Evolutionary conservation across 257 asterid species (phyloP).

Genomic region (Gentiana macrophylla): DNA sequence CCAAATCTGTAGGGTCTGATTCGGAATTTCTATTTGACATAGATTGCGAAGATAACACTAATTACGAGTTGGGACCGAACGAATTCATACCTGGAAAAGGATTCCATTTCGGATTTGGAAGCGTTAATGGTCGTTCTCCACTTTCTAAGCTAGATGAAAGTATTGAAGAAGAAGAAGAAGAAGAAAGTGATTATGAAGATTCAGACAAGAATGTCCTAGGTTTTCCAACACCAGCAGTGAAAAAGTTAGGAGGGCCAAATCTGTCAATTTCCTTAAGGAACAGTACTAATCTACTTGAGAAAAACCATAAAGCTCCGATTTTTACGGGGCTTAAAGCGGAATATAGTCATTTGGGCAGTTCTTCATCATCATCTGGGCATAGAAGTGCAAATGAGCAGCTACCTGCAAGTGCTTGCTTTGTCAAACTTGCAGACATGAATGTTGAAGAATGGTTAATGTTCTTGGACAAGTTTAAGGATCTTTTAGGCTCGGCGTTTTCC

Average conservation of each 20-base stretch:
- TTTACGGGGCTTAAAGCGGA: slow-evolving; percentile 38
- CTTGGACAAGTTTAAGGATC: slow-evolving; percentile 71
- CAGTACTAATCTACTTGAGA: slow-evolving; percentile 42
- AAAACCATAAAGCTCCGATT: slow-evolving; percentile 38
- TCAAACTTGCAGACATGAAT: slow-evolving; percentile 81
- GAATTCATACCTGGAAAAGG: slow-evolving; percentile 20
- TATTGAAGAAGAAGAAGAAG: slow-evolving; percentile 59
- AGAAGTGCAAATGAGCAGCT: slow-evolving; percentile 94
- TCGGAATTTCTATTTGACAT: slow-evolving; percentile 66
- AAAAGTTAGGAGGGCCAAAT: slow-evolving; percentile 24
- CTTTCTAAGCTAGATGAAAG: slow-evolving; percentile 63
- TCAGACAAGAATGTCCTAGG: slow-evolving; percentile 26
- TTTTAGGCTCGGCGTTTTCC: slow-evolving; percentile 61
- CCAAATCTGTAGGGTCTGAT: slow-evolving; percentile 32
- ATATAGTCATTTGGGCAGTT: slow-evolving; percentile 15
- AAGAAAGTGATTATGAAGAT: slow-evolving; percentile 11
- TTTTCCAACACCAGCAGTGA: slow-evolving; percentile 17
- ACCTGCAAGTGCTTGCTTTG: slow-evolving; percentile 63
- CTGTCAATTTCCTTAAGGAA: slow-evolving; percentile 50
- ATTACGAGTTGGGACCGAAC: slow-evolving; percentile 21
- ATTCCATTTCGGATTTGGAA: slow-evolving; percentile 46
- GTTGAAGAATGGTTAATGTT: slow-evolving; percentile 77
- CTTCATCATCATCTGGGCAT: slow-evolving; percentile 63
- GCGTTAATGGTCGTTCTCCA: slow-evolving; percentile 38
- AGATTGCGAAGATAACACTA: slow-evolving; percentile 58